Conservation (phyloP, 2,329 filamentous ascomycete genomes). For the Epichloe gansuensis region DNA sequence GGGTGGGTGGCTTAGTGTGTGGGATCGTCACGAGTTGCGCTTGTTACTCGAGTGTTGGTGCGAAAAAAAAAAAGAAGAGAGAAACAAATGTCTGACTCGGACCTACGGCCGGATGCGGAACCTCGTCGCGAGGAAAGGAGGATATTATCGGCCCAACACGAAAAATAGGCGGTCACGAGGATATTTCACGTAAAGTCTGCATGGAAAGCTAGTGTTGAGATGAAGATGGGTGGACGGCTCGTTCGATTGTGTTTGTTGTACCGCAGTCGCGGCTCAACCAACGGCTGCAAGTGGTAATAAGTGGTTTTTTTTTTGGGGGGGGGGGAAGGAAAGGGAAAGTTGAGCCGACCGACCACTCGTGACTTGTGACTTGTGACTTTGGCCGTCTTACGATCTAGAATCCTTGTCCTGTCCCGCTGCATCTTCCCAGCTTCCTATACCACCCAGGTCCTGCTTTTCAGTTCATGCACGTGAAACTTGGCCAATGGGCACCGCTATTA, state of each 20-base stretch:
- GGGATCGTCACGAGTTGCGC: slow-evolving; percentile 3
- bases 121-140: background rate
- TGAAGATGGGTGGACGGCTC: background rate
- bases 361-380: too few species aligned
- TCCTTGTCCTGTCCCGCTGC: too few species aligned
- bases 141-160: background rate
- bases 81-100: slow-evolving; percentile 1
- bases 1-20: background rate
- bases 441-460: too few species aligned
- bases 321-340: too few species aligned
- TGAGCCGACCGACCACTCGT: too few species aligned
- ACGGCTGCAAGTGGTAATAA: background rate
- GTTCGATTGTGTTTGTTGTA: background rate
- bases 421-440: too few species aligned
- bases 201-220: background rate
- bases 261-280: background rate
- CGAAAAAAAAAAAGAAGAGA: background rate
- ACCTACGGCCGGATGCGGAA: background rate
- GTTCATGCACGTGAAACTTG: too few species aligned
- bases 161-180: background rate
- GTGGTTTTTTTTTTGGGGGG: too few species aligned
- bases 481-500: too few species aligned
- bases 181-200: background rate
- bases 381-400: too few species aligned
- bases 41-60: background rate